These are phyloP conservation scores for Chaetomium globosum DNA, from an alignment of 2,329 filamentous ascomycete species.

Conservation along the genomic window DNA sequence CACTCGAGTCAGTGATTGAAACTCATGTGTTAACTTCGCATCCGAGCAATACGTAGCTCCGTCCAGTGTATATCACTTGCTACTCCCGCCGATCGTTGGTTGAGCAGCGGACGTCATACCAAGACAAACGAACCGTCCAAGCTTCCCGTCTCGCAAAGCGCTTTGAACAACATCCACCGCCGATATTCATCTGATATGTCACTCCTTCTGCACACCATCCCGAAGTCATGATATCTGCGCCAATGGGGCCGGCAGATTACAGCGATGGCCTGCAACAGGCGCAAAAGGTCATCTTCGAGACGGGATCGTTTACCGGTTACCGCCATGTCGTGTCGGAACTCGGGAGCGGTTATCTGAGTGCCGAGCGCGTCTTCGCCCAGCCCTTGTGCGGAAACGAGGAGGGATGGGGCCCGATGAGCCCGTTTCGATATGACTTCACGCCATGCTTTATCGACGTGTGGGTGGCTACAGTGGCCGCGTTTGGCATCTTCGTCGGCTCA, in stretches of 20 bases:
- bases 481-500: conserved; percentile 76
- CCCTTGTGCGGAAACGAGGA: conserved; percentile 85
- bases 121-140: not conserved
- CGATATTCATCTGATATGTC: conserved; percentile 33
- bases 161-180: not conserved
- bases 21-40: not conserved
- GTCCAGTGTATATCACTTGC: not conserved
- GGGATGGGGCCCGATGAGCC: conserved; percentile 93
- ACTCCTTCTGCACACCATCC: conserved; percentile 11
- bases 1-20: not conserved
- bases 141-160: conserved; percentile 4
- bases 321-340: conserved; percentile 52
- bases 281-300: conserved; percentile 55
- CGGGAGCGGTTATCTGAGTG: conserved; percentile 62
- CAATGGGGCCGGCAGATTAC: conserved; percentile 44
- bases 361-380: conserved; percentile 57
- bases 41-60: not conserved
- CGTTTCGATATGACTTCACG: conserved; percentile 87
- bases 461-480: conserved; percentile 75
- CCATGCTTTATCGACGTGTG: conserved; percentile 96
- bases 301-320: conserved; percentile 65
- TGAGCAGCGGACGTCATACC: conserved; percentile 16
- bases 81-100: conserved; percentile 4
- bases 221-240: conserved; percentile 34
- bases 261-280: conserved; percentile 36